These are phyloP conservation scores for Helianthus annuus DNA, from an alignment of 129 eudicot genomes.

Conservation along the genomic window HanXRQr2.0-SUNRISE NC_035444.2:3590941-3591440, in stretches of 20 bases:
- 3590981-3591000: too few relatives aligned
- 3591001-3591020: too few relatives aligned
- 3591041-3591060: too few relatives aligned
- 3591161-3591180: neutral
- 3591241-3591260: neutral
- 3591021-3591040: too few relatives aligned
- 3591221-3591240: neutral
- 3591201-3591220: neutral
- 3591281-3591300: neutral
- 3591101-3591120: too few relatives aligned
- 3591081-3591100: too few relatives aligned
- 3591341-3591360: neutral
- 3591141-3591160: too few relatives aligned
- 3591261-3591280: neutral
- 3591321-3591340: neutral
- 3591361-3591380: neutral
- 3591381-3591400: slow-evolving; percentile 4
- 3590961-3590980: too few relatives aligned
- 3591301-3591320: neutral
- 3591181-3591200: neutral
- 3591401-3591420: neutral
- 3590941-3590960: too few relatives aligned
- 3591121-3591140: too few relatives aligned
- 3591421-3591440: neutral
- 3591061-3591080: too few relatives aligned